phyloP scores from a whole-genome alignment of 192 early-diverging fungal genomes.

The Glomus cerebriforme region DNA sequence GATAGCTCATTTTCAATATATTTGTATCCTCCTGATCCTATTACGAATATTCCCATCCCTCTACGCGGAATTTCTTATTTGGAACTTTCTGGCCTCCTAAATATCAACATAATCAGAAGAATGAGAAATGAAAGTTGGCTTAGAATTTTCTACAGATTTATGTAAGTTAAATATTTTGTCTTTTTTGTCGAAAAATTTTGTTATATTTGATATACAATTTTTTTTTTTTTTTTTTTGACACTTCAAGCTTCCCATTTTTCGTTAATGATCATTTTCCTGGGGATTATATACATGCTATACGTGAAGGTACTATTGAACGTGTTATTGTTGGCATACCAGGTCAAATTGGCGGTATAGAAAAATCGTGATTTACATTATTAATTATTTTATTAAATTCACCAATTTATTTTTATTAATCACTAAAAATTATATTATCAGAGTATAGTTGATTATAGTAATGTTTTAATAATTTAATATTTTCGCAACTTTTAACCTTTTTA shows the following conservation, averaged over 20 bases:
- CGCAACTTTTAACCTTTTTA: too few species aligned
- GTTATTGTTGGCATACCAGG: conserved; percentile 33
- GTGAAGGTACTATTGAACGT: conserved; percentile 50
- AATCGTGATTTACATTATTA: too few species aligned
- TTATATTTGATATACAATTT: background rate
- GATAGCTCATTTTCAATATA: conserved; percentile 48
- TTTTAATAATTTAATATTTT: too few species aligned
- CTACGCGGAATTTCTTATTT: conserved; percentile 54
- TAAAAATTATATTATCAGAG: too few species aligned
- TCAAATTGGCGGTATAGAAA: background rate
- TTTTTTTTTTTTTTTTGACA: background rate
- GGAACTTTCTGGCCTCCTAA: conserved; percentile 55
- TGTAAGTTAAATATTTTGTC: conserved; percentile 3
- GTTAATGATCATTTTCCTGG: conserved; percentile 60
- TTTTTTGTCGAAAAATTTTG: too few species aligned
- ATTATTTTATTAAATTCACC: too few species aligned
- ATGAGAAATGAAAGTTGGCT: conserved; percentile 47
- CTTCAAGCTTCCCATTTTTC: conserved; percentile 44
- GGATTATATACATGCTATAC: conserved; percentile 48
- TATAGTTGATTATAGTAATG: too few species aligned
- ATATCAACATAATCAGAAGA: conserved; percentile 47
- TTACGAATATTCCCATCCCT: conserved; percentile 50
- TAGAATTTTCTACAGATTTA: conserved; percentile 47
- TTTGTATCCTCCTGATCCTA: conserved; percentile 55
- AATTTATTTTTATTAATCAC: too few species aligned